Evolutionary conservation across 75 land plant species (phyloP).

Genomic region (Azolla pinnata): DNA sequence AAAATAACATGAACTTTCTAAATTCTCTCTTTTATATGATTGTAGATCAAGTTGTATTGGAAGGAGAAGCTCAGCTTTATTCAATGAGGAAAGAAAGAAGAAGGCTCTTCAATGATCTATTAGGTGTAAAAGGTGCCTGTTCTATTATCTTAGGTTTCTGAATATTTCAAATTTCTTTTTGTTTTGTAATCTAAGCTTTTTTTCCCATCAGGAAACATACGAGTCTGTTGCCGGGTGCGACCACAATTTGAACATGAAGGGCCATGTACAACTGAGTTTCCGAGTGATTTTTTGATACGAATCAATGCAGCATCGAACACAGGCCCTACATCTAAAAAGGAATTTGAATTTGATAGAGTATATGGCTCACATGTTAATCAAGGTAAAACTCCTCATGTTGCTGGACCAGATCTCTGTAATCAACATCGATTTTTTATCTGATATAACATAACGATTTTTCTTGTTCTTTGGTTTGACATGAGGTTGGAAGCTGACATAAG

Average conservation of each 20-base stretch:
- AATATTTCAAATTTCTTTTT: not conserved
- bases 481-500: too few species aligned
- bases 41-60: constrained; percentile 79
- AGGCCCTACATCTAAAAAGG: constrained; percentile 57
- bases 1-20: too few species aligned
- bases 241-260: constrained; percentile 97
- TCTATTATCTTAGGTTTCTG: not conserved
- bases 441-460: too few species aligned
- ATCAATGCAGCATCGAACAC: constrained; percentile 33
- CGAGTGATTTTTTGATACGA: constrained; percentile 78
- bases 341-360: constrained; percentile 94
- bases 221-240: constrained; percentile 80
- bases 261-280: constrained; percentile 59
- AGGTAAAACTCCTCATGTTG: constrained; percentile 33
- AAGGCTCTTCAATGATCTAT: constrained; percentile 78
- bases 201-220: constrained; percentile 63
- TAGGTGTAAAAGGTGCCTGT: constrained; percentile 66
- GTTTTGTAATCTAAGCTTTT: not conserved
- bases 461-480: too few species aligned
- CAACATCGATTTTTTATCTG: too few species aligned
- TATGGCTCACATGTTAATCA: constrained; percentile 98
- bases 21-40: too few species aligned
- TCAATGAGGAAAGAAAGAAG: constrained; percentile 72
- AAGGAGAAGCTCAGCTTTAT: constrained; percentile 61
- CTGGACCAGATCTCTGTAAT: too few species aligned